Evolutionary conservation across 106 monocot species (phyloP).

Genomic region (Allium cepa): DNA sequence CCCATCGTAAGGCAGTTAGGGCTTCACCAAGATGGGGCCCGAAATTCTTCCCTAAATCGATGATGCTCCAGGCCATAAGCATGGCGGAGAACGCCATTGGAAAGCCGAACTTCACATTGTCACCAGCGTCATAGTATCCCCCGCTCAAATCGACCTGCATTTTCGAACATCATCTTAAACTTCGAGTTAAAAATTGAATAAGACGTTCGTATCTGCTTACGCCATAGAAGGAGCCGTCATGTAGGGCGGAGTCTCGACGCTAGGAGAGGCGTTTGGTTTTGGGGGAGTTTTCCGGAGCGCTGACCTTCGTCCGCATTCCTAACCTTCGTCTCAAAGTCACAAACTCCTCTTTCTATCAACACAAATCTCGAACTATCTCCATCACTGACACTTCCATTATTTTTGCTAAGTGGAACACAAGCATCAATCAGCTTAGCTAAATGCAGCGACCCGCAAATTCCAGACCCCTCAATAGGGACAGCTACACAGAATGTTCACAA

Average conservation of each 20-base stretch:
- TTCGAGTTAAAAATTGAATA: not conserved
- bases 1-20: conserved; percentile 49
- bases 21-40: conserved; percentile 49
- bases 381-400: not conserved
- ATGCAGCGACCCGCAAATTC: conserved; percentile 71
- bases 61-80: conserved; percentile 76
- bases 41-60: conserved; percentile 70
- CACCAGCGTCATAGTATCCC: conserved; percentile 96
- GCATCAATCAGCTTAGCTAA: conserved; percentile 60
- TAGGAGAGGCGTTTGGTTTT: conserved; percentile 41
- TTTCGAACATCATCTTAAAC: not conserved
- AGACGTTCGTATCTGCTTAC: conserved; percentile 13
- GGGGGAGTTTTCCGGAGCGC: conserved; percentile 50
- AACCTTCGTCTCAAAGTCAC: conserved; percentile 4
- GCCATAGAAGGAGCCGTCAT: conserved; percentile 50
- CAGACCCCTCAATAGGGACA: conserved; percentile 44
- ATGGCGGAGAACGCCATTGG: conserved; percentile 98
- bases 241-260: conserved; percentile 68
- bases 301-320: conserved; percentile 72
- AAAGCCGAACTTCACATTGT: conserved; percentile 99
- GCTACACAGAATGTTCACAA: conserved; percentile 19
- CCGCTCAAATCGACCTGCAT: conserved; percentile 81
- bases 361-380: conserved; percentile 14
- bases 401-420: conserved; percentile 33
- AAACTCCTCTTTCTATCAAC: conserved; percentile 51